Base-by-base conservation (phyloP, 768 basidiomycete species). In the Lentinus tigrinus region DNA sequence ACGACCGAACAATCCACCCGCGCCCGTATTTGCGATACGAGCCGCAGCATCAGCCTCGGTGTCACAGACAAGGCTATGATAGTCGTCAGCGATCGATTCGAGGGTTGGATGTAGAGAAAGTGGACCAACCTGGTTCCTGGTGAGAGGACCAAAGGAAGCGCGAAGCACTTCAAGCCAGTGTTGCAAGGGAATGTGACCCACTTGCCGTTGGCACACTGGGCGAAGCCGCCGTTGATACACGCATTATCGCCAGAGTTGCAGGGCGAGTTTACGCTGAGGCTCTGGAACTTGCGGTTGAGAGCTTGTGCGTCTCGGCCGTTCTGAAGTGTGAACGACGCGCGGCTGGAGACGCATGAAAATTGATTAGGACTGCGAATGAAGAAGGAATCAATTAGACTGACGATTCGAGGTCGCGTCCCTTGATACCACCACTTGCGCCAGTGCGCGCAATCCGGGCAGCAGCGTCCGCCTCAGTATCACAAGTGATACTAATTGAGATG, bases 161-260 rank as follows among this genome's bases (percentile, higher is more conserved):
- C 70, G 14, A 61, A 66, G 21, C 55, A 71, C 59, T 56, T 52
- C 26, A 63, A 54, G 23, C 63, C 66, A 13, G 61, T 50, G 10
- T 53, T 60, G 57, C 74, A 74, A 13, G 63, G 56, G 16, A 58
- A 64, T 19, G 67, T 54, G 48, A 73, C 66, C 47, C 73, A 78
- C 39, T 66, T 57, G 52, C 82, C 82, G 26, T 68, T 71, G 14
- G 80, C 81, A 64, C 86, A 87, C 60, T 82, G 82, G 1, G 85
- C 84, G 54, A 87, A 81, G 26, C 75, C 62, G 38, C 71, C 67
- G 50, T 72, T 65, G 11, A 84, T 68, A 63, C 85, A 87, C 5
- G 83, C 82, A 28, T 76, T 64, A 43, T 79, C 70, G 23, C 77
- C 70, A 8, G 58, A 65, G 43, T 70, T 76, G 72, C 86, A 87